phyloP scores from a whole-genome alignment of 768 basidiomycete genomes.

The Termitomyces sp. region DNA sequence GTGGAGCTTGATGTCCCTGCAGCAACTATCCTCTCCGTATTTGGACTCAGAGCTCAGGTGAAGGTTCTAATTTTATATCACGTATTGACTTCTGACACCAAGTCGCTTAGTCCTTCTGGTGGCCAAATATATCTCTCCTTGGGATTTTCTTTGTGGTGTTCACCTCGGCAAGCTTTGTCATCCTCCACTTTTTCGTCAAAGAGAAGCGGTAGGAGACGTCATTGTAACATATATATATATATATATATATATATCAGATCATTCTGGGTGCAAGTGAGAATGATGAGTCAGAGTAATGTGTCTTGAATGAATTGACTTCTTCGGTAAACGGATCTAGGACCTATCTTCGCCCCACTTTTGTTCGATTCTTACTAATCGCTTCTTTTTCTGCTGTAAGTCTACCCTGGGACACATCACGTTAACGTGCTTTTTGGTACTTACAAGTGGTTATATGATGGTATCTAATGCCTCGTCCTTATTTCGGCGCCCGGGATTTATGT shows the following conservation, averaged over 20 bases:
- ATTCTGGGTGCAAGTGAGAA: not conserved
- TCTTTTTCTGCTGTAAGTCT: no score
- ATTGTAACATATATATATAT: conserved; percentile 8
- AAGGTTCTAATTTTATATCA: conserved; percentile 11
- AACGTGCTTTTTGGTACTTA: no score
- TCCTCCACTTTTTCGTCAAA: conserved; percentile 84
- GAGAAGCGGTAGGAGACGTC: conserved; percentile 48
- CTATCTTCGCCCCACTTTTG: not conserved
- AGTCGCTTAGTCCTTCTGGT: conserved; percentile 83
- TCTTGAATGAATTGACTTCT: not conserved
- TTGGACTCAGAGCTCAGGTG: conserved; percentile 86
- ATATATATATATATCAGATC: conserved; percentile 1
- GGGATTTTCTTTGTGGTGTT: conserved; percentile 83
- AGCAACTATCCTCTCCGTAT: conserved; percentile 90
- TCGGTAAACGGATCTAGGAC: not conserved
- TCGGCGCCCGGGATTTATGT: no score
- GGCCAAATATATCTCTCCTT: conserved; percentile 87
- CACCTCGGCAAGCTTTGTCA: conserved; percentile 70
- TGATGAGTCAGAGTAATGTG: not conserved
- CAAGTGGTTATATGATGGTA: no score
- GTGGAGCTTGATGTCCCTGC: conserved; percentile 96
- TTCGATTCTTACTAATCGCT: not conserved
- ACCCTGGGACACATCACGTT: no score
- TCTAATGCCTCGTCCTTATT: no score
- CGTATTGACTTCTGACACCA: not conserved